These are phyloP conservation scores for Suillus clintonianus DNA, from an alignment of 768 basidiomycete genomes.

Conservation along the genomic window DNA sequence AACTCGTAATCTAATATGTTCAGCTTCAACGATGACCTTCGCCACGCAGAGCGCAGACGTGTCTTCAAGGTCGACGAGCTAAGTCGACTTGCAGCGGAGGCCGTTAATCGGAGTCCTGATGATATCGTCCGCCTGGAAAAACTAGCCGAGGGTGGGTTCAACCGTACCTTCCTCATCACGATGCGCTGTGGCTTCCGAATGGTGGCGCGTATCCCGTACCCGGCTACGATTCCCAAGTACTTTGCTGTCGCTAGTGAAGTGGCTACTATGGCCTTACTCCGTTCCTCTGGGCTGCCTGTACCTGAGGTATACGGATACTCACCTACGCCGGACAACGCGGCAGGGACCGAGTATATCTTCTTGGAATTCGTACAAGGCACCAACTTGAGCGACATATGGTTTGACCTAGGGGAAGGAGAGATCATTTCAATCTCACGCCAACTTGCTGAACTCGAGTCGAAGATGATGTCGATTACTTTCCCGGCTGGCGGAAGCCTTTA, in stretches of 20 bases:
- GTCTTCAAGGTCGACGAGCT: slow-evolving; percentile 44
- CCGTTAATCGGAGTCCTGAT: slow-evolving; percentile 36
- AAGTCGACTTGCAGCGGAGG: slow-evolving; percentile 47
- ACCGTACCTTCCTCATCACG: slow-evolving; percentile 33
- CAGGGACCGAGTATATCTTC: slow-evolving; percentile 30
- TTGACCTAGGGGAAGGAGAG: slow-evolving; percentile 36
- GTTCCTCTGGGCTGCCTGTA: slow-evolving; percentile 29
- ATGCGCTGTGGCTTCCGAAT: slow-evolving; percentile 21
- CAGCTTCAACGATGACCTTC: slow-evolving; percentile 47
- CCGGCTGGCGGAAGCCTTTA: slow-evolving; percentile 56
- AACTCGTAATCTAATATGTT: slow-evolving; percentile 26
- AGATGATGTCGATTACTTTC: slow-evolving; percentile 49
- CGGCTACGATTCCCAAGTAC: slow-evolving; percentile 24
- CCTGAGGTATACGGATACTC: slow-evolving; percentile 35
- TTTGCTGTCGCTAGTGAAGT: slow-evolving; percentile 31
- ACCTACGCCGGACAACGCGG: slow-evolving; percentile 26
- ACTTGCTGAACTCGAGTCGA: slow-evolving; percentile 47
- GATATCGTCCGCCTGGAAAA: slow-evolving; percentile 41
- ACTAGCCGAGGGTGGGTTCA: slow-evolving; percentile 43
- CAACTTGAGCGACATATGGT: slow-evolving; percentile 43
- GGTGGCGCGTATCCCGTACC: slow-evolving; percentile 15
- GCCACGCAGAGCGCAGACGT: slow-evolving; percentile 45
- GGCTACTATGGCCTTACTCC: slow-evolving; percentile 28
- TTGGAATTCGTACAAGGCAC: slow-evolving; percentile 39
- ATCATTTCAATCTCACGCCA: slow-evolving; percentile 45